A percentile compares a stretch with the other conserved stretches of the same genome.
Conservation (phyloP, 768 basidiomycete genomes). For the Boletus sp. region DNA sequence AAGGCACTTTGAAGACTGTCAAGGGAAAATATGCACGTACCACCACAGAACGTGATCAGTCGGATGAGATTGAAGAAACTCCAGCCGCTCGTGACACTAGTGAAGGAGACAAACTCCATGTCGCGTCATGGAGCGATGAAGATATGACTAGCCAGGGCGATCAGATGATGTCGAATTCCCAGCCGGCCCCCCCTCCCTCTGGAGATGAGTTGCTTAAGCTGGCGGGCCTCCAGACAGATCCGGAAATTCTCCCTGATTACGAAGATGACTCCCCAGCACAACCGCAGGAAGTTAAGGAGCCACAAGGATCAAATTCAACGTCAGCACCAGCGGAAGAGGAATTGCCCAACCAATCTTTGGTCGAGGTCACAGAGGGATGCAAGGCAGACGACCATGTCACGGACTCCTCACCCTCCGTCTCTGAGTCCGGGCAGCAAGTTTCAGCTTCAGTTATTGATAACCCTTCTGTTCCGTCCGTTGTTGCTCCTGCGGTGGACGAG, state of each 20-base stretch:
- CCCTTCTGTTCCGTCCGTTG: slow-evolving; percentile 7
- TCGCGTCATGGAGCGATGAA: slow-evolving; percentile 23
- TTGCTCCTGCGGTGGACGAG: slow-evolving; percentile 15
- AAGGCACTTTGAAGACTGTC: slow-evolving; percentile 50
- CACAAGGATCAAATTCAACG: slow-evolving; percentile 5
- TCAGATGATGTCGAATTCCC: slow-evolving; percentile 2
- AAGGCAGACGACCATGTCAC: slow-evolving; percentile 1
- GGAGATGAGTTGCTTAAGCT: slow-evolving; percentile 47
- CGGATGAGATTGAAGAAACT: slow-evolving; percentile 21
- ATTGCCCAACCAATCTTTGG: background rate
- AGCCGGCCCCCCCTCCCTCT: slow-evolving; percentile 30
- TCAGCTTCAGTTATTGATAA: slow-evolving; percentile 3
- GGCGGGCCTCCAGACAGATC: slow-evolving; percentile 46
- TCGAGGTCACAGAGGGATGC: background rate
- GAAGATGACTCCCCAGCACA: slow-evolving; percentile 43
- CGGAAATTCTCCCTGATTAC: slow-evolving; percentile 51
- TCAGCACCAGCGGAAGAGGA: background rate
- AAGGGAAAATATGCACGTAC: slow-evolving; percentile 41
- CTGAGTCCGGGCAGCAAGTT: slow-evolving; percentile 11
- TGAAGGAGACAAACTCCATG: slow-evolving; percentile 5
- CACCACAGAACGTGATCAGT: slow-evolving; percentile 15
- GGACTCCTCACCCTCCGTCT: background rate
- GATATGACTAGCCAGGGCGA: slow-evolving; percentile 10
- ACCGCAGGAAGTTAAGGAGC: background rate
- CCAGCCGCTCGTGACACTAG: background rate